A percentile compares a stretch with the other conserved stretches of the same genome.
Evolutionary conservation across 768 basidiomycete species (phyloP).

Genomic region (Rhizopogon vesiculosus): DNA sequence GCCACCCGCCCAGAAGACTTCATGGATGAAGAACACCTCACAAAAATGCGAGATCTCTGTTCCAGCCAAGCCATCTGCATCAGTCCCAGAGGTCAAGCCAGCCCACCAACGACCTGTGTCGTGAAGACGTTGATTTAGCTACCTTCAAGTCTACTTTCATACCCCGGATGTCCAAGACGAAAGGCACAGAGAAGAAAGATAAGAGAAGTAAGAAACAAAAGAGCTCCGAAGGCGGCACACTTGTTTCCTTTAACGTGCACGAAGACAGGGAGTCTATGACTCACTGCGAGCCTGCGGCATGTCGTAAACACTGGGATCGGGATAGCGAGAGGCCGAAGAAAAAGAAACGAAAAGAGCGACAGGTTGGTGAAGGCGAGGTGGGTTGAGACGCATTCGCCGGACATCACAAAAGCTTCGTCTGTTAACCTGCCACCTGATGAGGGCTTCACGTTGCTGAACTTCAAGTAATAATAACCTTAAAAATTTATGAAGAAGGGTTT

Average conservation of each 20-base stretch:
- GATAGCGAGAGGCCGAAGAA: no score
- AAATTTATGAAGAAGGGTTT: no score
- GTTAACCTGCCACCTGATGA: no score
- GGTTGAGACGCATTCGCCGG: no score
- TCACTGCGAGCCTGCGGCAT: slow-evolving; percentile 26
- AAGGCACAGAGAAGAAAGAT: slow-evolving; percentile 44
- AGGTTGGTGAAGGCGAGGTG: no score
- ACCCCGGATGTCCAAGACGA: slow-evolving; percentile 37
- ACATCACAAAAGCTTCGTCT: no score
- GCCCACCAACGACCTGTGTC: neutral
- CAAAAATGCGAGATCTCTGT: slow-evolving; percentile 54
- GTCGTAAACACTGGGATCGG: slow-evolving; percentile 12
- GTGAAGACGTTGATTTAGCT: slow-evolving; percentile 45
- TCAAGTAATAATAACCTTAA: no score
- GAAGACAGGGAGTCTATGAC: slow-evolving; percentile 39
- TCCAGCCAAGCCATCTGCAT: no score
- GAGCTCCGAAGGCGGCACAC: slow-evolving; percentile 31
- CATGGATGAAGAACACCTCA: slow-evolving; percentile 98
- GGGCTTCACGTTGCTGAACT: no score
- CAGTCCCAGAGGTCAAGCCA: no score
- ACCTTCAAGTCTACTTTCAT: slow-evolving; percentile 90
- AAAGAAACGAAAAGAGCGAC: no score
- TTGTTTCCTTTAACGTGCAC: slow-evolving; percentile 78
- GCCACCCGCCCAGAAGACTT: slow-evolving; percentile 77
- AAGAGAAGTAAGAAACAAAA: slow-evolving; percentile 45